A percentile compares a stretch with the other conserved stretches of the same genome.
Conservation (phyloP, 2,329 filamentous ascomycete genomes). For the Macrophomina pseudophaseolina region DNA sequence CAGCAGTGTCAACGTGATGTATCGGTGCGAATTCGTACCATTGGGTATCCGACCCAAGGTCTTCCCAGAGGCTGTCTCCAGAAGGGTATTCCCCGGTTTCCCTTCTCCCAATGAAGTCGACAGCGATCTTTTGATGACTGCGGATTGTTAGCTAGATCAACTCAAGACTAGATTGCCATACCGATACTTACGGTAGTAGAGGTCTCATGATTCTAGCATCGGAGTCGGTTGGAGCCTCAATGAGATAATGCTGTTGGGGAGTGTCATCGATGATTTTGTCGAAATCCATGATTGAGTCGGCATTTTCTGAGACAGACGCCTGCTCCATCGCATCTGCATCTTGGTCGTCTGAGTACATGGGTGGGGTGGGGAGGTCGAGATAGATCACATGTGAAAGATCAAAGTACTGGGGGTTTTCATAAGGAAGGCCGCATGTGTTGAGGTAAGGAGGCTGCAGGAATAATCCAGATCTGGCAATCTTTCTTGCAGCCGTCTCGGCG, state of each 20-base stretch:
- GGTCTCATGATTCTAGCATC: neutral
- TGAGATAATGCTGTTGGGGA: slow-evolving; percentile 16
- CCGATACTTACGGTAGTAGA: neutral
- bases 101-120: slow-evolving; percentile 39
- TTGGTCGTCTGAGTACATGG: neutral
- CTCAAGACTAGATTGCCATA: neutral
- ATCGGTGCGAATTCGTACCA: neutral
- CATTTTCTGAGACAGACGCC: no score
- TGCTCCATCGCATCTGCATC: neutral
- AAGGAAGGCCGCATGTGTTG: neutral
- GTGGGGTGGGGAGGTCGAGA: neutral
- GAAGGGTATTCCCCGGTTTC: slow-evolving; percentile 30
- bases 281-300: slow-evolving; percentile 1
- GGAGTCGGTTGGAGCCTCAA: neutral
- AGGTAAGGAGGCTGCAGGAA: neutral
- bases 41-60: neutral
- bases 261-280: slow-evolving; percentile 26
- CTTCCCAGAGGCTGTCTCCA: neutral
- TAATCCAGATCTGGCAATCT: neutral
- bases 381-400: neutral
- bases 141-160: neutral
- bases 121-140: slow-evolving; percentile 37
- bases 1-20: neutral
- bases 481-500: neutral
- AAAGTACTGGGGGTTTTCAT: slow-evolving; percentile 4